phyloP scores from a whole-genome alignment of 495 filamentous ascomycete genomes.

The Xylaria nigripes region DNA sequence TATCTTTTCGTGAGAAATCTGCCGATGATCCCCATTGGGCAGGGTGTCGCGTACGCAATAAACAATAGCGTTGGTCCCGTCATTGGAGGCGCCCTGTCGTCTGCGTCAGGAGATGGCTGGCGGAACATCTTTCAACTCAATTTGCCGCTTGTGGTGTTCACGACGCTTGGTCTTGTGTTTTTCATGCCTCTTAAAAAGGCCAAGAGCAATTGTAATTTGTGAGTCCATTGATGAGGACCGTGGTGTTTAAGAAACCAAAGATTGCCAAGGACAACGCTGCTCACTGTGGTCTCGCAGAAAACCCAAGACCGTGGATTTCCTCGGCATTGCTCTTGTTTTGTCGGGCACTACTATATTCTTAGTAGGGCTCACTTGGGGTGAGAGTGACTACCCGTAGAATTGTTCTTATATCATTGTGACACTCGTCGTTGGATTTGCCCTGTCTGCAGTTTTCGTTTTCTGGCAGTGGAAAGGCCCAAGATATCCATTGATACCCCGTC shows the following conservation, averaged over 20 bases:
- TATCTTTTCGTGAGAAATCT: no score
- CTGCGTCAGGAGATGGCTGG: constrained; percentile 35
- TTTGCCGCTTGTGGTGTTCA: constrained; percentile 38
- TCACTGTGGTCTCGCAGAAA: constrained; percentile 34
- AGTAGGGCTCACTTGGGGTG: constrained; percentile 44
- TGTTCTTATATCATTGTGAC: constrained; percentile 42
- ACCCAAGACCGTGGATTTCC: constrained; percentile 43
- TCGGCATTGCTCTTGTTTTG: constrained; percentile 19
- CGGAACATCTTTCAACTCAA: constrained; percentile 51
- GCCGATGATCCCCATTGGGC: not conserved
- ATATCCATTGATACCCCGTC: constrained; percentile 30
- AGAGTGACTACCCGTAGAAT: constrained; percentile 43
- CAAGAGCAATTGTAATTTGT: constrained; percentile 41
- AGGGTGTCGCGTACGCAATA: constrained; percentile 46
- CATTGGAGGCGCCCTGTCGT: constrained; percentile 45
- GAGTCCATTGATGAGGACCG: constrained; percentile 8
- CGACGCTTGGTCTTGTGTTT: constrained; percentile 37
- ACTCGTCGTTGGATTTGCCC: constrained; percentile 36
- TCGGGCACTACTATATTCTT: constrained; percentile 20
- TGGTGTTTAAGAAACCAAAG: not conserved
- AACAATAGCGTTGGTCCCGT: constrained; percentile 49
- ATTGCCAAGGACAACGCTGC: no score
- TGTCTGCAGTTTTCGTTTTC: constrained; percentile 38
- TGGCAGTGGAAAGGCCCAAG: constrained; percentile 41
- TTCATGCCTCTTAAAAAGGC: constrained; percentile 47